Base-by-base conservation (phyloP, 78 protist species). In the Dictyostelium brefeldianum region DNA sequence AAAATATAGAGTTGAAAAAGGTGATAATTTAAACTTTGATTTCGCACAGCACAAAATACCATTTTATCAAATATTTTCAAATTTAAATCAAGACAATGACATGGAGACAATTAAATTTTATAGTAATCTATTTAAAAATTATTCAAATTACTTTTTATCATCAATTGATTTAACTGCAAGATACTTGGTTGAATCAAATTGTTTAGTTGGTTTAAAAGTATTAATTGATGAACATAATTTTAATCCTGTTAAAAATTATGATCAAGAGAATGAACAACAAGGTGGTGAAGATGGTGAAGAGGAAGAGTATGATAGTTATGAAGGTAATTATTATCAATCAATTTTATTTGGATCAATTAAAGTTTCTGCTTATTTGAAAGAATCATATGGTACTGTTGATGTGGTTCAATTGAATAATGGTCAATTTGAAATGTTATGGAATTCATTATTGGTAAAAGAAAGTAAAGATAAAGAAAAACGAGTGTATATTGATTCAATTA, bases 61-160 rank as follows among this genome's bases (percentile, higher is more conserved):
- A 6, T 62, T 25, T 10, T 29, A 62, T 25, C n/a, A 62, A 25
- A 62, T 62, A 4, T 62, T 62, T 25, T 25, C n/a, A n/a, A 62
- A 62, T 22, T 62, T 62, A 11, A 22, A 62, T 25, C 3, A 25
- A 18, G 70, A 62, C 3, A n/a, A 62, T 25, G 14, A 20, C 20
- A 20, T 7, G 17, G 1, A 20, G 7, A 36, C 43, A 36, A 36
- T 36, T 36, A 36, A 36, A 36, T 62, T 62, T 25, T 62, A 25
- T 62, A 22, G 12, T 3, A 62, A 62, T 62, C 4, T 62, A 11
- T 62, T 62, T 17, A n/a, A 62, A 9, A 62, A 62, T 9, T 62
- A 62, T 62, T 3, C 70, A 62, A 62, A 62, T 20, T 62, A 62
- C 27, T 62, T 62, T 62, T 62, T 62, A 62, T 62, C 70, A 25